A percentile compares a stretch with the other conserved stretches of the same genome.
These are phyloP conservation scores for Kwoniella shivajii DNA, from an alignment of 1,284 basidiomycete genomes.

Conservation along the genomic window DNA sequence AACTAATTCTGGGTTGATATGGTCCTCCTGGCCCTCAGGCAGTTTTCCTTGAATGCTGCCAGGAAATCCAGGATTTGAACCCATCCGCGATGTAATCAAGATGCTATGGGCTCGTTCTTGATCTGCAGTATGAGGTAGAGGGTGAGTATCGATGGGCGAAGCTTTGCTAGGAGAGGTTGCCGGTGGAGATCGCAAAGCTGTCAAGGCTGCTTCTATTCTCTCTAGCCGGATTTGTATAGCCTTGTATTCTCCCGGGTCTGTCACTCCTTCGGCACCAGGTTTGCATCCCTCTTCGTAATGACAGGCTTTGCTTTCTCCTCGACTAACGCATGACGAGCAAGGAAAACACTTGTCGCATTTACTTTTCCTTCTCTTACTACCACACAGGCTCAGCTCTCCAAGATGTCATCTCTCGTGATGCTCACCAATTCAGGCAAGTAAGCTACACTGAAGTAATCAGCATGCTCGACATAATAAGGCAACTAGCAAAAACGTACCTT, in stretches of 20 bases:
- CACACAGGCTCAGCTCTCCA: background rate
- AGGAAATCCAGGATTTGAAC: background rate
- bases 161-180: background rate
- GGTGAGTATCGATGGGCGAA: no score
- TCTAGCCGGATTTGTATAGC: background rate
- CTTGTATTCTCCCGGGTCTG: background rate
- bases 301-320: slow-evolving; percentile 3
- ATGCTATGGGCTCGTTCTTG: background rate
- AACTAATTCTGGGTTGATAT: background rate
- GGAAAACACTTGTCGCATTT: slow-evolving; percentile 8
- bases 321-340: slow-evolving; percentile 2
- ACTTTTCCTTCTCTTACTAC: slow-evolving; percentile 5
- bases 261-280: background rate
- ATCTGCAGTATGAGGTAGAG: no score
- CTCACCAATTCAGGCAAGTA: slow-evolving; percentile 3
- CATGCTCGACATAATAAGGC: background rate
- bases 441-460: background rate
- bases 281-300: slow-evolving; percentile 3
- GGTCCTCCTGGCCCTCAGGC: background rate
- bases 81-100: background rate
- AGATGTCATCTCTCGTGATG: no score
- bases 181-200: background rate
- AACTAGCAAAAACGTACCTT: background rate
- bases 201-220: background rate
- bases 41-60: background rate